Conservation (phyloP, 2,329 filamentous ascomycete species). For the Claviceps monticola region DNA sequence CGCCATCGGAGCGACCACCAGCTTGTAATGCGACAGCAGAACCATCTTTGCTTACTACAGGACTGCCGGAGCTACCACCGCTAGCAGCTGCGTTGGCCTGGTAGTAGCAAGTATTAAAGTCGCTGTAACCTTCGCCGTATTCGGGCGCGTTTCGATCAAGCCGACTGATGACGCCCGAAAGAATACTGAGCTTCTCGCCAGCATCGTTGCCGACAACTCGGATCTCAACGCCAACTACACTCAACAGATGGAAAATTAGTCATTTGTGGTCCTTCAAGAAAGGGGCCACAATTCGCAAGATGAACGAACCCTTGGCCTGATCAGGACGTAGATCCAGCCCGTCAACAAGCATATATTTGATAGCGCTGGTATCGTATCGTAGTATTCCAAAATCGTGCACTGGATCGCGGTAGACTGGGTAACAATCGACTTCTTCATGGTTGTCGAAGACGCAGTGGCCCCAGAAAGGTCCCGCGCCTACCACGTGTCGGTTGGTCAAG, state of each 20-base stretch:
- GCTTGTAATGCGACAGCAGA: constrained; percentile 87
- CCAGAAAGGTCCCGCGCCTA: constrained; percentile 92
- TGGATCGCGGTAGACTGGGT: constrained; percentile 92
- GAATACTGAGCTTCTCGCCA: constrained; percentile 93
- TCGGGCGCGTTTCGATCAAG: constrained; percentile 94
- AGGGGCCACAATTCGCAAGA: neutral
- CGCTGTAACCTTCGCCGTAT: constrained; percentile 94
- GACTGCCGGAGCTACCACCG: constrained; percentile 94
- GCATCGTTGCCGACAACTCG: constrained; percentile 97
- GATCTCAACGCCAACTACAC: constrained; percentile 73
- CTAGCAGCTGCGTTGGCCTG: constrained; percentile 95
- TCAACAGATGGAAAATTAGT: constrained; percentile 8
- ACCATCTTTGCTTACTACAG: constrained; percentile 90
- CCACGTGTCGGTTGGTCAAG: constrained; percentile 82
- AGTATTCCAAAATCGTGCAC: constrained; percentile 98
- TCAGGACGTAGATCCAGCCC: constrained; percentile 73
- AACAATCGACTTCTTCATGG: constrained; percentile 90
- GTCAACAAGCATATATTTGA: constrained; percentile 91
- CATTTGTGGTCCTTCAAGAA: neutral
- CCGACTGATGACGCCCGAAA: constrained; percentile 93
- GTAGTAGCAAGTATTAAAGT: constrained; percentile 94
- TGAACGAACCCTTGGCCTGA: constrained; percentile 49
- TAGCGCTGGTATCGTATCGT: constrained; percentile 85
- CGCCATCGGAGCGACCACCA: constrained; percentile 83
- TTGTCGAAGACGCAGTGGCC: constrained; percentile 98